phyloP scores from a whole-genome alignment of 1,284 basidiomycete species.

The Earliella scabrosa region DNA sequence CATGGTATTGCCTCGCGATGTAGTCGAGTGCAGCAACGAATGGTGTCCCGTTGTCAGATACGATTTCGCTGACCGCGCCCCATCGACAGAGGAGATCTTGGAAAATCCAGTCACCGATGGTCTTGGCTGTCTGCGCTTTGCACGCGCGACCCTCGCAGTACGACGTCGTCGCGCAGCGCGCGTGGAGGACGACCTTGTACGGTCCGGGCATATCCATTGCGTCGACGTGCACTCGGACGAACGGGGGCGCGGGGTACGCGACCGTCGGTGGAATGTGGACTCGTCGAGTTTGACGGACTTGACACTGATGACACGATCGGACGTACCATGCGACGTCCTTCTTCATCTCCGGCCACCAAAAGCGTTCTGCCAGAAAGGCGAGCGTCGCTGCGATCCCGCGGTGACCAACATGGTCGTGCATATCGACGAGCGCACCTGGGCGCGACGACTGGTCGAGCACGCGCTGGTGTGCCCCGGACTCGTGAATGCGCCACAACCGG shows the following conservation, averaged over 20 bases:
- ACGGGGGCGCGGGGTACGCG: constrained; percentile 34
- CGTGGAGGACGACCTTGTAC: constrained; percentile 30
- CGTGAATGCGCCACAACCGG: neutral
- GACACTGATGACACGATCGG: constrained; percentile 42
- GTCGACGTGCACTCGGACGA: constrained; percentile 39
- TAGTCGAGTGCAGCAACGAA: constrained; percentile 38
- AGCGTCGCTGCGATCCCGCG: constrained; percentile 24
- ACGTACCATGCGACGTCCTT: constrained; percentile 39
- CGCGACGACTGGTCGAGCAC: constrained; percentile 6
- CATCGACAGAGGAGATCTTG: constrained; percentile 31
- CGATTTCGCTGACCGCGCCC: constrained; percentile 27
- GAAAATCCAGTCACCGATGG: constrained; percentile 31
- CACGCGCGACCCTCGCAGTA: constrained; percentile 28
- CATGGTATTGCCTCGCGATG: constrained; percentile 37
- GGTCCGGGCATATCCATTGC: constrained; percentile 32
- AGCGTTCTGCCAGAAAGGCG: constrained; percentile 17
- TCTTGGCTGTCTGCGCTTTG: constrained; percentile 2
- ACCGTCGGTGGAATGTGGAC: constrained; percentile 37
- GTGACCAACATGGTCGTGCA: constrained; percentile 33
- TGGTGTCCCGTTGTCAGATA: constrained; percentile 31
- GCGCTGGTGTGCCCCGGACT: neutral
- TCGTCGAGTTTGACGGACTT: constrained; percentile 31
- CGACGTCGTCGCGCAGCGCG: constrained; percentile 22
- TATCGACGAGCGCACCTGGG: neutral
- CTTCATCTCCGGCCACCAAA: constrained; percentile 35